A percentile compares a stretch with the other conserved stretches of the same genome.
These are phyloP conservation scores for Trypanosoma mega DNA, from an alignment of 208 protist species.

Conservation along the genomic window DNA sequence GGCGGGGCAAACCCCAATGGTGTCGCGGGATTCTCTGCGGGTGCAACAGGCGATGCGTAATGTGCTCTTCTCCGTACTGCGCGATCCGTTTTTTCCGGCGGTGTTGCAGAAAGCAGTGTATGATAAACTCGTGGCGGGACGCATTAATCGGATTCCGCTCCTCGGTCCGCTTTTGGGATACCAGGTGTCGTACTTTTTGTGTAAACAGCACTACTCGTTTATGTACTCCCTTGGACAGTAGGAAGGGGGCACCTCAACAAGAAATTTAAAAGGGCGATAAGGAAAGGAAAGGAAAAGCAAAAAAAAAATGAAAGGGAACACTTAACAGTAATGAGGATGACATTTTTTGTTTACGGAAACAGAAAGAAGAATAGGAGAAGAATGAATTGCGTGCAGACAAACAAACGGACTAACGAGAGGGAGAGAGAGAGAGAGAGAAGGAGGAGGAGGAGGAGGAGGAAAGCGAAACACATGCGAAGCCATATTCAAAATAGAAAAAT, in stretches of 20 bases:
- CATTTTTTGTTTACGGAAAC: neutral
- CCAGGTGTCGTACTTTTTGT: constrained; percentile 71
- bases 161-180: constrained; percentile 56
- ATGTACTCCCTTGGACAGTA: constrained; percentile 77
- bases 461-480: too few species aligned
- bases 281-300: constrained; percentile 16
- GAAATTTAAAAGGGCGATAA: too few species aligned
- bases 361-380: constrained; percentile 1
- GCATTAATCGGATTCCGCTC: constrained; percentile 70
- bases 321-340: neutral
- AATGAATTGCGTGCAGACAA: too few species aligned
- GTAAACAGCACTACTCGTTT: constrained; percentile 86
- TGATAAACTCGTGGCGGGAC: constrained; percentile 60
- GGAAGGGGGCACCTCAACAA: too few species aligned
- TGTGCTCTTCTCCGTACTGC: constrained; percentile 47
- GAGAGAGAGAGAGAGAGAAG: neutral
- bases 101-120: constrained; percentile 71
- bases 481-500: too few species aligned
- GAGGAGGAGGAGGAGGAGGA: neutral
- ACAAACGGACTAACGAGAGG: too few species aligned
- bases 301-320: constrained; percentile 17
- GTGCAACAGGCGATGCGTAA: constrained; percentile 68
- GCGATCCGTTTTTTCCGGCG: constrained; percentile 80
- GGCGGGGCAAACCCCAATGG: constrained; percentile 21
- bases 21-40: constrained; percentile 66